Evolutionary conservation across 106 monocot species (phyloP).

Genomic region (Alisma plantagoaquatica): DNA sequence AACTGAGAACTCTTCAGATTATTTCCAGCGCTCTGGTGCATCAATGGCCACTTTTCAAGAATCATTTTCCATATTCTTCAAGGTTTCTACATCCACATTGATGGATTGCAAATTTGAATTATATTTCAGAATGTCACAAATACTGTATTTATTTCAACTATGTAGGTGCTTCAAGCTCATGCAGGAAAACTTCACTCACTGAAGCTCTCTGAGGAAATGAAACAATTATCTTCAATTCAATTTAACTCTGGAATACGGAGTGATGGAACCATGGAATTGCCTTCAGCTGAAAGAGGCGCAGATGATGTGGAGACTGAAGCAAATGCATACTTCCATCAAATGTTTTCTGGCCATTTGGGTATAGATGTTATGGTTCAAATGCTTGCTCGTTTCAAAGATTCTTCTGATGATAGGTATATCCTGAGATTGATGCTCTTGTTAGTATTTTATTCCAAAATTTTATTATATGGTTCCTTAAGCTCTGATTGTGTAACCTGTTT

Average conservation of each 20-base stretch:
- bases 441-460: no score
- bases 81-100: constrained; percentile 38
- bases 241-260: constrained; percentile 13
- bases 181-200: constrained; percentile 26
- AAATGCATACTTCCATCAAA: constrained; percentile 88
- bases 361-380: constrained; percentile 80
- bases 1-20: constrained; percentile 23
- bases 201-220: constrained; percentile 48
- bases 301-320: constrained; percentile 67
- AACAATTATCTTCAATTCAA: constrained; percentile 14
- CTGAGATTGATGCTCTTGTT: neutral
- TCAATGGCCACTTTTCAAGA: constrained; percentile 34
- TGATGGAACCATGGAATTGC: constrained; percentile 12
- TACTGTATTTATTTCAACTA: neutral
- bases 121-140: no score
- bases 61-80: constrained; percentile 44
- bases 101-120: no score
- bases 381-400: constrained; percentile 88
- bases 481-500: no score
- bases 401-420: constrained; percentile 33
- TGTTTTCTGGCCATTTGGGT: constrained; percentile 80
- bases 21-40: constrained; percentile 18
- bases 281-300: constrained; percentile 27
- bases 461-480: no score
- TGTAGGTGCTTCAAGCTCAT: constrained; percentile 60